Evolutionary conservation across 176 grass and related monocot genomes (phyloP), one percentile per base, ranked within the genome.

Genomic region (Elaeis guineensis): DNA sequence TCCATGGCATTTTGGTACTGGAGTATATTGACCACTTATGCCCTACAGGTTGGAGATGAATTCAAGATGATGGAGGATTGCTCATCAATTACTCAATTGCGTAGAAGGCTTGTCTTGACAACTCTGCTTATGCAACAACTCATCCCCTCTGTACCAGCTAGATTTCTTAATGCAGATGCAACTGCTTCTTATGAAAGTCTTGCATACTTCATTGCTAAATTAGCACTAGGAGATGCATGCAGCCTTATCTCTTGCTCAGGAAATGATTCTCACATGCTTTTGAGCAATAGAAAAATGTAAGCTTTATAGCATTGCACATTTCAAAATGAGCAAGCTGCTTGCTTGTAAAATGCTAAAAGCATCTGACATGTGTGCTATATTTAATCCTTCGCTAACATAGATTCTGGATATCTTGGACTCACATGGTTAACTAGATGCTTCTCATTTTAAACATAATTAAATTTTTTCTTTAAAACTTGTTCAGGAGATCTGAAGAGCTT

Each of bases 61-160:
- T 51, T 69, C 23, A 78, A 96, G 71, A 87, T 58, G 72, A 73
- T 63, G 75, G 92, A 91, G 1, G 83, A 91, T 58, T 59, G 44
- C 21, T 66, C 57, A 25, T 24, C 69, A 64, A 77, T 65, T 62
- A 58, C 72, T 85, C 79, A 81, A 75, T 67, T 78, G 2, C 75
- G 58, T 55, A 90, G 72, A 82, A 80, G 92, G 65, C 57, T 97
- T 44, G 78, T 85, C 55, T 29, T 97, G 65, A 97, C 78, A 56
- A 85, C 81, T 72, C 79, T 71, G 66, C 75, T 97, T 73, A 80
- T 85, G 30, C 92, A 97, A 66, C 83, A 88, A 67, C 74, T 97
- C 71, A 72, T 97, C 22, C 81, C 92, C 48, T 69, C 84, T 75
- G 75, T 85, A 84, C 83, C 83, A 72, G 75, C 83, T 75, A n/a